Evolutionary conservation across 2,329 filamentous ascomycete species (phyloP), one percentile per base, ranked within the genome.

Genomic region (Aspergillus jensenii): DNA sequence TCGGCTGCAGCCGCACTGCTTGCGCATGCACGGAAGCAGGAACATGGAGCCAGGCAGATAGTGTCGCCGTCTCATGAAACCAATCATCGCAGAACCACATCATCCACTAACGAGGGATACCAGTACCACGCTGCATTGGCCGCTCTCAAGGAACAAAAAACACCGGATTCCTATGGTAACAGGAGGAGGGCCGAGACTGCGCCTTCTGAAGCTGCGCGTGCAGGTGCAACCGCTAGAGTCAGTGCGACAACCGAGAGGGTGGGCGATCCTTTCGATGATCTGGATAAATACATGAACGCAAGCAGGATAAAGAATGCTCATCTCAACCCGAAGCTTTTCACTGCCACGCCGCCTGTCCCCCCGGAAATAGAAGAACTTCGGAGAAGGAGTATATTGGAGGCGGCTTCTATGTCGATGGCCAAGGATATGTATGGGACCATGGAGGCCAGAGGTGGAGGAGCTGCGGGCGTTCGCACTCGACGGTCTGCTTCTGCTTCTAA

Each of bases 351-450:
- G 4, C 88, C 87, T 0, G 85, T 96, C 3, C 81, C 85, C 25
- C 78, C 84, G 2, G 90, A 96, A 68, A 77, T 86, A 0, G 88
- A 95, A 41, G 91, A 96, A 67, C 84, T 87, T 71, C 87, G 84
- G 60, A 85, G 84, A 58, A 84, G 87, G 45, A 89, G 91, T 64
- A 86, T 87, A 4, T 79, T 96, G 3, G 89, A 88, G 62, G 90
- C 91, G 31, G 93, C 91, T 19, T 91, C 93, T 2, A 80, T 96
- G 3, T 90, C 90, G 11, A 96, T 97, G 91, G 92, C 93, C 6
- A 90, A 88, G 74, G 86, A 89, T 65, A 93, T 96, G 87, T 96
- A 92, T 70, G 84, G 80, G 11, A 79, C 83, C 1, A 83, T 86
- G 6, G 78, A 81, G 60, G 75, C 78, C 1, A 69, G 65, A 15